Evolutionary conservation across 306 rosid species (phyloP).

Genomic region (Vigna trinervia): DNA sequence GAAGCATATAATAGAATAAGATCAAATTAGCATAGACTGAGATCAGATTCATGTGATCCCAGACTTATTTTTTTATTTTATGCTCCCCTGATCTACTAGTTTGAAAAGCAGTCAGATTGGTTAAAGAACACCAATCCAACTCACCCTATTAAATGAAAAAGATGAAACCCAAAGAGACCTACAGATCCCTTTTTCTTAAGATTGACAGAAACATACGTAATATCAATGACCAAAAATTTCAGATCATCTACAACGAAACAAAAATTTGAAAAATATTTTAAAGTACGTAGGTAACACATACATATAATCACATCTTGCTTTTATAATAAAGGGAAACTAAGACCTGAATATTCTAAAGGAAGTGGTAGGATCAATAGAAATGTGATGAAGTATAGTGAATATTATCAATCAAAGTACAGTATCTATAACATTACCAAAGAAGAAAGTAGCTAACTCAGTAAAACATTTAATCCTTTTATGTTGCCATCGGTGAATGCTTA

Average conservation of each 20-base stretch:
- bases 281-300: background rate
- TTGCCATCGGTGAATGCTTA: background rate
- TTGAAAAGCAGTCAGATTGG: background rate
- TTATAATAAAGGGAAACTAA: constrained; percentile 18
- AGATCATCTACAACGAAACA: constrained; percentile 11
- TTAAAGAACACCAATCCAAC: background rate
- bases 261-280: background rate
- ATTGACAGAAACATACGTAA: background rate
- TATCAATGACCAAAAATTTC: constrained; percentile 8
- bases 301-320: background rate
- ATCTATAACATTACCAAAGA: background rate
- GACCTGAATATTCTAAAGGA: background rate
- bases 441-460: constrained; percentile 14
- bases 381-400: background rate
- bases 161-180: constrained; percentile 12
- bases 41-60: background rate
- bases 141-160: background rate
- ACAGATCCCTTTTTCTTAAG: background rate
- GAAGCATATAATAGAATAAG: background rate
- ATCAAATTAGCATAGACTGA: background rate
- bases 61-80: background rate
- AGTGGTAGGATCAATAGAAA: background rate
- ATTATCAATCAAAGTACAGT: constrained; percentile 15
- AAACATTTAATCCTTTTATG: constrained; percentile 8
- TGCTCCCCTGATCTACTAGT: background rate